Conservation (phyloP, 2,329 filamentous ascomycete species). For the Calycina herbarum region DNA sequence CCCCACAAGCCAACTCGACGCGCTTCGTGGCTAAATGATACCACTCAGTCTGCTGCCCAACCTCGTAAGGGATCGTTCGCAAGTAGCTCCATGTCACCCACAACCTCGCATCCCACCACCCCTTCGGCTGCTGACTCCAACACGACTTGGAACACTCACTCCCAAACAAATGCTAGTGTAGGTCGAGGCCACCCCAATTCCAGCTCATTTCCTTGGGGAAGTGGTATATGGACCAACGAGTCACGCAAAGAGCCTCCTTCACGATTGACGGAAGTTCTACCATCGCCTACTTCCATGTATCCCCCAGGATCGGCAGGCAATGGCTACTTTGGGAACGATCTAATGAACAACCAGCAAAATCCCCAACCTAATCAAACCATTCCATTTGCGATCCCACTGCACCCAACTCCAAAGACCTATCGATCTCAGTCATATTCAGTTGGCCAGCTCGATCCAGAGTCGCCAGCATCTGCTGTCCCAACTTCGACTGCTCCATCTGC, state of each 20-base stretch:
- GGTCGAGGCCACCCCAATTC: constrained; percentile 46
- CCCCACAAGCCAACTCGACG: constrained; percentile 66
- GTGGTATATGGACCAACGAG: constrained; percentile 79
- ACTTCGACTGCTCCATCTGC: constrained; percentile 27
- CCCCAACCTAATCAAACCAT: constrained; percentile 63
- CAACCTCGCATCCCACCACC: constrained; percentile 77
- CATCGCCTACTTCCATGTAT: constrained; percentile 67
- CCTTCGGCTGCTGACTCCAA: constrained; percentile 69
- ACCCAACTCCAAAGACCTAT: constrained; percentile 89
- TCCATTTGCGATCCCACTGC: constrained; percentile 82
- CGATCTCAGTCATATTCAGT: constrained; percentile 97
- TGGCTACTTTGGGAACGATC: constrained; percentile 49
- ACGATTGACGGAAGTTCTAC: constrained; percentile 71
- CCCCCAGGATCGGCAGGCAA: constrained; percentile 44
- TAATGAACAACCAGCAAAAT: constrained; percentile 49
- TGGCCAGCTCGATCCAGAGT: constrained; percentile 78
- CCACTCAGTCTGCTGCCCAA: constrained; percentile 60
- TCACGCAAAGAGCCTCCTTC: constrained; percentile 72
- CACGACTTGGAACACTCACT: constrained; percentile 56
- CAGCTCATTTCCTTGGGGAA: constrained; percentile 68
- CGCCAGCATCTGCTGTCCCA: constrained; percentile 27
- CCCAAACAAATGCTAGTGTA: constrained; percentile 42
- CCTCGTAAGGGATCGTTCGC: constrained; percentile 77
- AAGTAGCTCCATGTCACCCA: constrained; percentile 74
- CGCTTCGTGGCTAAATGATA: constrained; percentile 85